Base-by-base conservation (phyloP, 1,284 basidiomycete genomes). In the Trichosporon sp. region DNA sequence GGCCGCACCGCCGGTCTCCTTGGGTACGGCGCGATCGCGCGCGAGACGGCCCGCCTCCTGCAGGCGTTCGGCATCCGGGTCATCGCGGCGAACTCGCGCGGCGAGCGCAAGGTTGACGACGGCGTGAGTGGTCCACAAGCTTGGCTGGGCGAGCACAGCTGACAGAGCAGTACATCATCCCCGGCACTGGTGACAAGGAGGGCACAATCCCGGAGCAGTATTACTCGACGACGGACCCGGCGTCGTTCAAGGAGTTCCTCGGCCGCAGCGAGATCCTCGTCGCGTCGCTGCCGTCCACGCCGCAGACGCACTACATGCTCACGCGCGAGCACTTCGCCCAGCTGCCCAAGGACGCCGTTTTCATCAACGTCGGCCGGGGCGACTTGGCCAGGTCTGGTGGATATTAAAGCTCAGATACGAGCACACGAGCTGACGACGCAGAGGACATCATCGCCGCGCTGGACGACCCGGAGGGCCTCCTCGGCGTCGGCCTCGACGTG, bases 291-390 rank as follows among this genome's bases (percentile, higher is more conserved):
- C 82, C 82, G 0, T 78, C 76, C 7, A 83, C 82, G 7, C 74
- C 74, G 1, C 73, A 74, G 32, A 83, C 82, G 13, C 56, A 65
- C 9, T 74, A 71, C 60, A 62, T 83, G 70, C 71, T 83, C 12
- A 75, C 70, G 4, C 53, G 64, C 9, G 75, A 80, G 63, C 74
- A 78, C 21, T 71, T 83, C 35, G 73, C 51, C 12, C 67, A 4
- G 7, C 72, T 83, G 13, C 78, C 78, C 0, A 62, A 78, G 27
- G 76, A 73, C 66, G 79, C 78, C 2, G 65, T 83, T 5, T 79
- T 84, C 63, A 70, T 84, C 69, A 84, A 84, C 70, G 80, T 84
- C 32, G 82, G 83, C 9, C 76, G 82, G 60, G 83, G 83, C 13
- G 76, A 80, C 69, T 72, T 84, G 12, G 73, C 80, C 56, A 66